phyloP scores from a whole-genome alignment of 2,329 filamentous ascomycete genomes.

The Xylaria sp. region DNA sequence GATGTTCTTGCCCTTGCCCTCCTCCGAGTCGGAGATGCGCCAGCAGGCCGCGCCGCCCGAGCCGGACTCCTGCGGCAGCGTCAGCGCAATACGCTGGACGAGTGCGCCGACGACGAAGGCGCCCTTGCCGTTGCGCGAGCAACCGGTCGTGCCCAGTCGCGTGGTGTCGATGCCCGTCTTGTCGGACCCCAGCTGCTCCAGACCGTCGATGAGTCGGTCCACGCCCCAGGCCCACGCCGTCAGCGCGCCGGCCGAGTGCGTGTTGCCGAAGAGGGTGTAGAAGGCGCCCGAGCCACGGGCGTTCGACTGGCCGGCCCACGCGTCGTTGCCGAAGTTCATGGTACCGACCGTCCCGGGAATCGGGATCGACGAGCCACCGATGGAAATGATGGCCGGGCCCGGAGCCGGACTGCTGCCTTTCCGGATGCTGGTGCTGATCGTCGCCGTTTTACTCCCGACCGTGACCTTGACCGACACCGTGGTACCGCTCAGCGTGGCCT shows the following conservation, averaged over 20 bases:
- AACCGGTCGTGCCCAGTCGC: conserved; percentile 68
- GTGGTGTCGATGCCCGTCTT: conserved; percentile 61
- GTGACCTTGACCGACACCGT: conserved; percentile 58
- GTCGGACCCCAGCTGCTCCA: conserved; percentile 60
- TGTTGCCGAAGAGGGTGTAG: conserved; percentile 67
- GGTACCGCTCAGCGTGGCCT: conserved; percentile 56
- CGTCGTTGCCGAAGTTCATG: conserved; percentile 68
- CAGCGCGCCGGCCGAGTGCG: conserved; percentile 65
- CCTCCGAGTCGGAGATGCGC: conserved; percentile 63
- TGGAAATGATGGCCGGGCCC: conserved; percentile 67
- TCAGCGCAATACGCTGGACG: conserved; percentile 67
- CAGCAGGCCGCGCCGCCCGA: conserved; percentile 70
- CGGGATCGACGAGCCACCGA: conserved; percentile 65
- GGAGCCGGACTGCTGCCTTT: conserved; percentile 59
- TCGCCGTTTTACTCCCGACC: conserved; percentile 57
- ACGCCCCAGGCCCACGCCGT: conserved; percentile 73
- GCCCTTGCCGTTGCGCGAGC: conserved; percentile 72
- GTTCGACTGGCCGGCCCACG: conserved; percentile 62
- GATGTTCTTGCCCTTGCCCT: conserved; percentile 65
- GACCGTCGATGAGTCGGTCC: conserved; percentile 67
- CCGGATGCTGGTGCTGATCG: conserved; percentile 56
- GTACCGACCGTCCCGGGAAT: conserved; percentile 64
- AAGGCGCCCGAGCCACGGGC: conserved; percentile 68
- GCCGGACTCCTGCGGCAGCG: conserved; percentile 70
- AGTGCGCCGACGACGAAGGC: conserved; percentile 70